These are phyloP conservation scores for Smallanthus sonchifolius DNA, from an alignment of 129 eudicot species.

Conservation along the genomic window DNA sequence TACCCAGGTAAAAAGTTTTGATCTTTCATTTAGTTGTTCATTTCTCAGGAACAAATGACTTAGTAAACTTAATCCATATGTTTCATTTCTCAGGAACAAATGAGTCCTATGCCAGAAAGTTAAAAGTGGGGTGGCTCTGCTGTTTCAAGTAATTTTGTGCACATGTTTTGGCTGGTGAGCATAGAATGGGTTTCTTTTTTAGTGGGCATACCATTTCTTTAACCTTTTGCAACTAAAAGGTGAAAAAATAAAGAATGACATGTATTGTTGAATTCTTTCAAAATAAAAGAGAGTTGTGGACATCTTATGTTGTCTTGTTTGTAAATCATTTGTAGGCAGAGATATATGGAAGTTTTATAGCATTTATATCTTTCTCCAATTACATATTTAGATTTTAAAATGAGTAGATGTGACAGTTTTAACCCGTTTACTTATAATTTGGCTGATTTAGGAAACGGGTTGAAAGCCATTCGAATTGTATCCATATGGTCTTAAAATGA, in stretches of 20 bases:
- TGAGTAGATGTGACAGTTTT: background rate
- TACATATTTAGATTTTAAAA: background rate
- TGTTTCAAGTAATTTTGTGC: conserved; percentile 25
- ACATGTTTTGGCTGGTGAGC: conserved; percentile 20
- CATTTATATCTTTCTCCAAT: background rate
- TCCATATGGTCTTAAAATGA: background rate
- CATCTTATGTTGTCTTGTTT: background rate
- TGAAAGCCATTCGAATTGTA: background rate
- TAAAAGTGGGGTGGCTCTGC: conserved; percentile 22
- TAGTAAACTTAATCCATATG: background rate
- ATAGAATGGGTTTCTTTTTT: conserved; percentile 8
- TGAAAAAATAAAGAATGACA: background rate
- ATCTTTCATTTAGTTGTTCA: background rate
- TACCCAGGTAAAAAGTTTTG: conserved; percentile 27
- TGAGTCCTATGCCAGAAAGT: conserved; percentile 44
- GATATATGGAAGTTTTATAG: background rate
- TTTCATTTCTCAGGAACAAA: conserved; percentile 38
- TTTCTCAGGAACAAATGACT: background rate
- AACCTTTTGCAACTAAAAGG: conserved; percentile 14
- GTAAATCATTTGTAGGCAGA: conserved; percentile 8
- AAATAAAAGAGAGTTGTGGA: background rate
- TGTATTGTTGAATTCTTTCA: conserved; percentile 20
- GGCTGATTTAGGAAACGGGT: no score
- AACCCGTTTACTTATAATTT: no score
- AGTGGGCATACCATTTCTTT: background rate